These are phyloP conservation scores for Diaporthe helianthi DNA, from an alignment of 2,329 filamentous ascomycete species.

Conservation along the genomic window DNA sequence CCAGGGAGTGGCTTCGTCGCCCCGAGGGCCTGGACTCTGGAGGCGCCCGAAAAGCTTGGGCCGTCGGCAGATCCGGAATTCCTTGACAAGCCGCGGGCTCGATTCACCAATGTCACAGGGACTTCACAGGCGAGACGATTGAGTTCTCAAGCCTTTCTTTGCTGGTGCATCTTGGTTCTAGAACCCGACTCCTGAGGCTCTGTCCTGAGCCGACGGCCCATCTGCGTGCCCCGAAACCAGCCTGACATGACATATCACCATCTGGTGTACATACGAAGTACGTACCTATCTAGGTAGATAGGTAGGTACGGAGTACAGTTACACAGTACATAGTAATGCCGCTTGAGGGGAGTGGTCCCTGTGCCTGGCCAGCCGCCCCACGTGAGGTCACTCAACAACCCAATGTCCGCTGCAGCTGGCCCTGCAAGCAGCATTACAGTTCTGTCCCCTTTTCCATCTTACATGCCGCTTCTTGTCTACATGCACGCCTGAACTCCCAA, in stretches of 20 bases:
- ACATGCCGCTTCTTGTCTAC: constrained; percentile 32
- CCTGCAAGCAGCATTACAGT: constrained; percentile 22
- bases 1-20: neutral
- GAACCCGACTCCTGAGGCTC: neutral
- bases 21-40: constrained; percentile 28
- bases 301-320: too few species aligned
- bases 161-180: neutral
- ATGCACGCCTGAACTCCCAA: constrained; percentile 9
- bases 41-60: constrained; percentile 26
- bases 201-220: neutral
- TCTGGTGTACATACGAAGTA: neutral
- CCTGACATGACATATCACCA: constrained; percentile 20
- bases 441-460: constrained; percentile 26
- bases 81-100: constrained; percentile 19
- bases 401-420: constrained; percentile 24
- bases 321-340: constrained; percentile 9
- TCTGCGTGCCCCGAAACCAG: constrained; percentile 3
- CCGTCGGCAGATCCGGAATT: constrained; percentile 29
- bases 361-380: constrained; percentile 27
- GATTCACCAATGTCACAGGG: constrained; percentile 33
- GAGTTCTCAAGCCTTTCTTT: neutral
- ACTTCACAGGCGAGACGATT: neutral
- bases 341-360: constrained; percentile 7
- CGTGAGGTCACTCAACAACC: constrained; percentile 33
- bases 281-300: neutral